These are phyloP conservation scores for Sequoia sempervirens DNA, from an alignment of 75 land plant genomes.

Conservation along the genomic window DNA sequence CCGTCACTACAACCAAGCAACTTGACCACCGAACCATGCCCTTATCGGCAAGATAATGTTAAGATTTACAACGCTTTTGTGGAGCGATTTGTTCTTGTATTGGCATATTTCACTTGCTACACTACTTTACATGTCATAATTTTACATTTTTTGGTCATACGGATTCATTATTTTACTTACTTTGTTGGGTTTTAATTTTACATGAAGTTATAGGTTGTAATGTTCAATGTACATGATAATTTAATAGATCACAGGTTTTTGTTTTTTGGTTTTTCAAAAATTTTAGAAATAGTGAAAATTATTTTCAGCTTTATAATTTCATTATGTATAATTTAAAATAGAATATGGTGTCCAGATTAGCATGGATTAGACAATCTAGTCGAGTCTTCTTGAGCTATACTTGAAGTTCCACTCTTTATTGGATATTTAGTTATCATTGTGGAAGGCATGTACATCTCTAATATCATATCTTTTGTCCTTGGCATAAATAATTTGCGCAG, in stretches of 20 bases:
- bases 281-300: background rate
- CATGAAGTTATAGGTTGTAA: background rate
- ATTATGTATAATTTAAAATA: background rate
- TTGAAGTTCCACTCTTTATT: background rate
- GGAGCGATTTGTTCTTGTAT: background rate
- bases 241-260: background rate
- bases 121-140: background rate
- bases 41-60: too few species aligned
- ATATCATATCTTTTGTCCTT: background rate
- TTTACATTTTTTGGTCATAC: background rate
- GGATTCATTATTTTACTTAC: background rate
- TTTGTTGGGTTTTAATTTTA: background rate
- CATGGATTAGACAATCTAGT: background rate
- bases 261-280: too few species aligned
- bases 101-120: background rate
- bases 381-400: background rate
- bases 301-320: background rate
- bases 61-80: background rate
- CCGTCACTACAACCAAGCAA: too few species aligned
- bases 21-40: too few species aligned
- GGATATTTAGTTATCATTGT: background rate
- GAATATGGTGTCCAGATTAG: background rate
- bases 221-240: background rate
- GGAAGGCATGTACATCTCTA: constrained; percentile 4
- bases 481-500: background rate